phyloP scores from a whole-genome alignment of 495 filamentous ascomycete genomes.

The Talaromyces wortmannii region DNA sequence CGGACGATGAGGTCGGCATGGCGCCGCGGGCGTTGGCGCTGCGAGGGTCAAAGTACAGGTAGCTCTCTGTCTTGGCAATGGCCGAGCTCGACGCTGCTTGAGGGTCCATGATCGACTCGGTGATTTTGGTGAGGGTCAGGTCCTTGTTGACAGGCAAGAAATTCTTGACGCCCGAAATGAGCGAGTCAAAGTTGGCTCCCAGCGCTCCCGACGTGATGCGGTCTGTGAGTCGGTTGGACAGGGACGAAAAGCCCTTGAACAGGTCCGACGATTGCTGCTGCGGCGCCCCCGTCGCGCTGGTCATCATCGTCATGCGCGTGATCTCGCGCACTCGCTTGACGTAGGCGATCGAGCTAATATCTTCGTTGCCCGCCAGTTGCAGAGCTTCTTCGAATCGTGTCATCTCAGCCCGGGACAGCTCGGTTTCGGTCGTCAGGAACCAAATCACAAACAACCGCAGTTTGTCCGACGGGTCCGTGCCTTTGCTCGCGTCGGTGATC shows the following conservation, averaged over 20 bases:
- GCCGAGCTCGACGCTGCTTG: constrained; percentile 80
- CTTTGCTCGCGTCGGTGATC: constrained; percentile 74
- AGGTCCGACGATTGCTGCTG: constrained; percentile 62
- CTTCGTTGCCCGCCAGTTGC: constrained; percentile 61
- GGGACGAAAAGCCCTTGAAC: constrained; percentile 81
- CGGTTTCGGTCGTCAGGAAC: constrained; percentile 92
- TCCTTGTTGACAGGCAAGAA: constrained; percentile 94
- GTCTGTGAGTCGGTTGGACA: constrained; percentile 87
- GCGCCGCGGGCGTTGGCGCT: constrained; percentile 87
- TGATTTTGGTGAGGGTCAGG: constrained; percentile 93
- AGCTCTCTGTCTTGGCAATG: constrained; percentile 94
- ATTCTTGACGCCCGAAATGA: constrained; percentile 98
- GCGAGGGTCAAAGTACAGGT: constrained; percentile 97
- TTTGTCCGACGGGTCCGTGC: constrained; percentile 80
- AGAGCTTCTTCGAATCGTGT: constrained; percentile 83
- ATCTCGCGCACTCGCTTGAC: constrained; percentile 88
- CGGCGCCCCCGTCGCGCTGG: constrained; percentile 67
- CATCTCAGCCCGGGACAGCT: constrained; percentile 76
- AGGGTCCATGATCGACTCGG: constrained; percentile 97
- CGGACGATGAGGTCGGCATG: constrained; percentile 64
- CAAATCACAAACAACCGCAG: constrained; percentile 93
- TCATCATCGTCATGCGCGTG: constrained; percentile 98
- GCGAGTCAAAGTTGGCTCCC: constrained; percentile 84
- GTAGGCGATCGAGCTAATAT: constrained; percentile 70
- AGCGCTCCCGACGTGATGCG: constrained; percentile 87